A percentile compares a stretch with the other conserved stretches of the same genome.
phyloP scores from a whole-genome alignment of 1,284 basidiomycete genomes.

The Afroboletus lepidellus region DNA sequence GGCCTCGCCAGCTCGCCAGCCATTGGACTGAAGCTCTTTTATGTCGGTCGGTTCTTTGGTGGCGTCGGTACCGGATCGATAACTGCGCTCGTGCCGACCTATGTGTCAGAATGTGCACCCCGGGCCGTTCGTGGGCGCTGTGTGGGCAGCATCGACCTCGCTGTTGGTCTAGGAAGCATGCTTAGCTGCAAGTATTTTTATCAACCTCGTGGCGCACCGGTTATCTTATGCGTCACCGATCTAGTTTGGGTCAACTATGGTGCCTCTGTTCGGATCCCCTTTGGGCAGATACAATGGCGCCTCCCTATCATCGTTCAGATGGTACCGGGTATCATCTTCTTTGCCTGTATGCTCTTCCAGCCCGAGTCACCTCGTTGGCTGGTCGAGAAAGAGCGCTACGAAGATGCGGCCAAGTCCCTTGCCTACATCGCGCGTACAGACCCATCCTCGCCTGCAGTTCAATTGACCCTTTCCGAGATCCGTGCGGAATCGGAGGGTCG shows the following conservation, averaged over 20 bases:
- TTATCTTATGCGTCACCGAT: constrained; percentile 7
- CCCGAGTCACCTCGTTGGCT: constrained; percentile 65
- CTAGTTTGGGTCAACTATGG: constrained; percentile 50
- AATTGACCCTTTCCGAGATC: constrained; percentile 51
- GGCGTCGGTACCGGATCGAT: constrained; percentile 52
- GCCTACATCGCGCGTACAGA: constrained; percentile 46
- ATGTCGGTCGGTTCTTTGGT: constrained; percentile 47
- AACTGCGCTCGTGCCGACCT: constrained; percentile 54
- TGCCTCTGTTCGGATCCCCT: constrained; percentile 36
- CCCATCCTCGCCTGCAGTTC: constrained; percentile 41
- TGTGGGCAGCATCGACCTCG: constrained; percentile 56
- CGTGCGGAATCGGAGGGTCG: constrained; percentile 49
- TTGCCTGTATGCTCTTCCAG: constrained; percentile 48
- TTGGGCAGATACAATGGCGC: constrained; percentile 49
- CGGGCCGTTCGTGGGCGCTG: constrained; percentile 56
- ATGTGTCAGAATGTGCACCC: constrained; percentile 58
- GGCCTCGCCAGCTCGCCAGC: constrained; percentile 41
- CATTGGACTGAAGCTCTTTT: constrained; percentile 42
- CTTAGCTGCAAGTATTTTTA: constrained; percentile 41
- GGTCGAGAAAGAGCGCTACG: constrained; percentile 51
- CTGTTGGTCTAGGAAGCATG: constrained; percentile 51
- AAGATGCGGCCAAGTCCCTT: constrained; percentile 50
- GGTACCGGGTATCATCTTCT: constrained; percentile 50
- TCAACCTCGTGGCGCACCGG: constrained; percentile 1
- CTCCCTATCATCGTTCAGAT: constrained; percentile 55